Evolutionary conservation across 768 basidiomycete species (phyloP).

Genomic region (Heimioporus sp.): DNA sequence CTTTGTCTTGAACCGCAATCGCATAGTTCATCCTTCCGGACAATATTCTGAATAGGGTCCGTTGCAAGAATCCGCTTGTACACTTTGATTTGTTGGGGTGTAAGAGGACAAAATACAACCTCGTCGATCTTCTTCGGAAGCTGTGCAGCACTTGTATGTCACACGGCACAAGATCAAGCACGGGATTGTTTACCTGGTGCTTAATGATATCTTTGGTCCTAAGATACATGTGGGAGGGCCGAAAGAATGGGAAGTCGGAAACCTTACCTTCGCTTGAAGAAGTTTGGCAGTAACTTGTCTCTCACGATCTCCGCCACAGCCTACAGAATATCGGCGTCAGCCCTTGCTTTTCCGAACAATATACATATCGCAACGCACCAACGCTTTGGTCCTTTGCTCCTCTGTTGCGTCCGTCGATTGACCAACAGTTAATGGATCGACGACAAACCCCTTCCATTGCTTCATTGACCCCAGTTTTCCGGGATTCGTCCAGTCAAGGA

Average conservation of each 20-base stretch:
- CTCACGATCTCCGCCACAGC: conserved; percentile 59
- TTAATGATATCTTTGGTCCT: conserved; percentile 78
- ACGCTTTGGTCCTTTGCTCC: conserved; percentile 55
- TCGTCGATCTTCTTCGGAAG: conserved; percentile 87
- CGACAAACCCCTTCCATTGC: conserved; percentile 78
- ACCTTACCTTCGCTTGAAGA: conserved; percentile 75
- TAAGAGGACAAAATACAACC: conserved; percentile 92
- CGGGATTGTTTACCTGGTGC: conserved; percentile 46
- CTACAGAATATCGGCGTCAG: conserved; percentile 28
- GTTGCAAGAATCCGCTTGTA: conserved; percentile 72
- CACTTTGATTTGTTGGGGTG: conserved; percentile 61
- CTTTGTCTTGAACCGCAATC: conserved; percentile 60
- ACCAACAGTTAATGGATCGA: conserved; percentile 62
- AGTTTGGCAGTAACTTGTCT: conserved; percentile 70
- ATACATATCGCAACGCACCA: conserved; percentile 33
- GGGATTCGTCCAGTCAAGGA: conserved; percentile 91
- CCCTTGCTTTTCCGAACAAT: background rate
- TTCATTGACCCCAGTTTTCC: conserved; percentile 65
- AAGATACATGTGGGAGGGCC: background rate
- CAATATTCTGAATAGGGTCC: conserved; percentile 65
- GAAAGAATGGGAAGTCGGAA: background rate
- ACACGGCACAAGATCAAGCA: background rate
- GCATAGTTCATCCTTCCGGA: conserved; percentile 71
- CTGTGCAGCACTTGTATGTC: conserved; percentile 34
- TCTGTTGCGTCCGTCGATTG: conserved; percentile 66